Conservation (phyloP, 257 asterid genomes). For the Fraxinus anomala region DNA sequence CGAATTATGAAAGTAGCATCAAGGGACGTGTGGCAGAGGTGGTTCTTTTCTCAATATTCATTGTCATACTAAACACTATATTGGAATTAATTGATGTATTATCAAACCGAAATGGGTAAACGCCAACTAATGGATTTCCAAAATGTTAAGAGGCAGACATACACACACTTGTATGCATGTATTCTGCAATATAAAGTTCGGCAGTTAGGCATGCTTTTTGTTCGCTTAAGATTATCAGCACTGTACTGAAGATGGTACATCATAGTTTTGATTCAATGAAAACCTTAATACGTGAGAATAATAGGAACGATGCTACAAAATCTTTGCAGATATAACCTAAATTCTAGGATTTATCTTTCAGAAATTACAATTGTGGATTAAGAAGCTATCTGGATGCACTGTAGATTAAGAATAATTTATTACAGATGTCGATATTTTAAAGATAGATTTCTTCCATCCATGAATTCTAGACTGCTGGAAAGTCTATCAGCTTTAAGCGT, state of each 20-base stretch:
- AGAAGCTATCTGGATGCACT: neutral
- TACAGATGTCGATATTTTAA: neutral
- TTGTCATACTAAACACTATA: neutral
- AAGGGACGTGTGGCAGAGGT: neutral
- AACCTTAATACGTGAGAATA: neutral
- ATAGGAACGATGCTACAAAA: neutral
- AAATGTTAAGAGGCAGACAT: neutral
- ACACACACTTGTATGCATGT: neutral
- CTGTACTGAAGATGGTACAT: neutral
- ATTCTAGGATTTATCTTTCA: neutral
- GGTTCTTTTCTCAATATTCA: neutral
- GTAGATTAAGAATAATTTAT: neutral
- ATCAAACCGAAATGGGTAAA: neutral
- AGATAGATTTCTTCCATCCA: neutral
- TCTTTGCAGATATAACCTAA: neutral
- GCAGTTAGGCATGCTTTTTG: neutral
- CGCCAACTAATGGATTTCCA: neutral
- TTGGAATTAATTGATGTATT: neutral
- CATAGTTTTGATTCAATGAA: neutral
- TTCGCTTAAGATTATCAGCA: neutral
- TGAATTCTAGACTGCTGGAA: neutral
- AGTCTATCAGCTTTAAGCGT: neutral
- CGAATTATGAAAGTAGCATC: neutral
- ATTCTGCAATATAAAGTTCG: neutral
- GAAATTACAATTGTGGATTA: neutral